Base-by-base conservation (phyloP, 768 basidiomycete species). In the Chalciporus piperatus region DNA sequence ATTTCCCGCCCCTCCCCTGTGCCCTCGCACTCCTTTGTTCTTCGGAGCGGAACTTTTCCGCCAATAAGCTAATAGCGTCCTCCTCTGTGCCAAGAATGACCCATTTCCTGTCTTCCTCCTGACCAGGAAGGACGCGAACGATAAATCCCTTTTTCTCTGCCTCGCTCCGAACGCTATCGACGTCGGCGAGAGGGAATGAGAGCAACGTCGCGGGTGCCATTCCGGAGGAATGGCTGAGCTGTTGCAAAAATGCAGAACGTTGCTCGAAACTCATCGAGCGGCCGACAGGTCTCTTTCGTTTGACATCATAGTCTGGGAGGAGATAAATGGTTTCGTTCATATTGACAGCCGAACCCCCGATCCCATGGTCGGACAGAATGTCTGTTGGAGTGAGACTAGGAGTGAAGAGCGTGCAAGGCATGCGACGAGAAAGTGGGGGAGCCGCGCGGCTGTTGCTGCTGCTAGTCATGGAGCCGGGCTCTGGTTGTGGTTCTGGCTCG, bases 341-440 rank as follows among this genome's bases (percentile, higher is more conserved):
- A 27, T 57, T 22, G 46, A 68, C 49, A 19, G 46, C 48, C 23
- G 60, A 56, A 47, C 52, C 49, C 45, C 59, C 59, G 52, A 67
- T 59, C 48, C 59, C 55, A 41, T 71, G 75, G 51, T 71, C 71
- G 13, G 73, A 68, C n/a, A 58, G 46, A 0, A 56, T 65, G 39
- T 65, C 62, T 7, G 70, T 70, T 40, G 51, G 45, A 0, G 57
- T 51, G 13, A 60, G 57, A 55, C 68, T 70, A 16, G 82, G 81
- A 0, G 81, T 73, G 41, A 62, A 60, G 12, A 84, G 70, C 2
- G 83, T 77, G 41, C 83, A 76, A 2, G 83, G 83, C 83, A 85
- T 85, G 50, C 59, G 62, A 33, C 71, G 70, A 33, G 72, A 72
- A 10, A 65, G 61, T 20, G 37, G 19, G 22, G 46, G 3, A 20